Evolutionary conservation across 1,139 yeast species (phyloP).

Genomic region (Taphrina communis): DNA sequence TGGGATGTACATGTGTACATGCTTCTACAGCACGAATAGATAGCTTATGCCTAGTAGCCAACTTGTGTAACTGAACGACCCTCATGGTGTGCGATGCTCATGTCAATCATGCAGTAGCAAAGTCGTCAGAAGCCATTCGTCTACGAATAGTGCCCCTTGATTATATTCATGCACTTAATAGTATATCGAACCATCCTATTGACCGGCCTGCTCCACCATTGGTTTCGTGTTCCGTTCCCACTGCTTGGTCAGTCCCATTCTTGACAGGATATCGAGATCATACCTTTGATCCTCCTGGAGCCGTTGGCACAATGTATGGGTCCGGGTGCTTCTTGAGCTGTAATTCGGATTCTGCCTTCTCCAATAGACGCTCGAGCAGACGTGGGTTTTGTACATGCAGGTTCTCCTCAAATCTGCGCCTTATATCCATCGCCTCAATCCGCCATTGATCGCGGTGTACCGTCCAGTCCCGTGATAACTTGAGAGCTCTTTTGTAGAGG

Average conservation of each 20-base stretch:
- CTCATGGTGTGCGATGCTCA: too few species aligned
- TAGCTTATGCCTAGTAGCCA: too few species aligned
- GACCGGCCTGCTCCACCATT: slow-evolving; percentile 22
- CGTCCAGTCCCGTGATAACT: slow-evolving; percentile 45
- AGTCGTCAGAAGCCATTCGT: too few species aligned
- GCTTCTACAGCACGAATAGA: too few species aligned
- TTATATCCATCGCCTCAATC: slow-evolving; percentile 43
- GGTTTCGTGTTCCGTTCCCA: slow-evolving; percentile 32
- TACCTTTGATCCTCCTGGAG: slow-evolving; percentile 38
- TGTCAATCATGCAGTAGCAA: too few species aligned
- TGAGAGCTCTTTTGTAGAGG: slow-evolving; percentile 44
- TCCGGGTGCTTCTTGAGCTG: slow-evolving; percentile 40
- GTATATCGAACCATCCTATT: neutral
- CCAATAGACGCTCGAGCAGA: slow-evolving; percentile 34
- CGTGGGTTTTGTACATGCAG: slow-evolving; percentile 44
- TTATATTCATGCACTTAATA: neutral
- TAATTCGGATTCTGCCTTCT: slow-evolving; percentile 38
- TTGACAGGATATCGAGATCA: neutral
- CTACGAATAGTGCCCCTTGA: neutral
- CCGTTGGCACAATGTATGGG: slow-evolving; percentile 41
- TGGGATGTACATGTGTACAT: too few species aligned
- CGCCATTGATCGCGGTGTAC: slow-evolving; percentile 45
- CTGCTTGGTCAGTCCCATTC: neutral
- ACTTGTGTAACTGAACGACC: too few species aligned
- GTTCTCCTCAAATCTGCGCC: slow-evolving; percentile 45